These are phyloP conservation scores for Millerozyma miso DNA, from an alignment of 805 yeast genomes.

Conservation along the genomic window DNA sequence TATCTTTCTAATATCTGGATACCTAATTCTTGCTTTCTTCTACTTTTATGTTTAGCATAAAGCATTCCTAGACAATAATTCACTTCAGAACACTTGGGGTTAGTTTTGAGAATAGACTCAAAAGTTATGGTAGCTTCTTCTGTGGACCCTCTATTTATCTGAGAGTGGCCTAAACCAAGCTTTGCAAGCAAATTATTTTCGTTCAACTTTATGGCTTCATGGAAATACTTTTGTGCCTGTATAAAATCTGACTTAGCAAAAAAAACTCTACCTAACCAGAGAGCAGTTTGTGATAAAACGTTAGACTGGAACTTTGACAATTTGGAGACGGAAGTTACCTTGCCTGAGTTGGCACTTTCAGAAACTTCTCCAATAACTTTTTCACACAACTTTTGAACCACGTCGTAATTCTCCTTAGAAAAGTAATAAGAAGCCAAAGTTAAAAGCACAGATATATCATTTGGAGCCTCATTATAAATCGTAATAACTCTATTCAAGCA, in stretches of 20 bases:
- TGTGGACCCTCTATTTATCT: slow-evolving; percentile 63
- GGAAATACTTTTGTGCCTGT: slow-evolving; percentile 69
- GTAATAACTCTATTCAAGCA: slow-evolving; percentile 49
- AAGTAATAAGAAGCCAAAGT: slow-evolving; percentile 68
- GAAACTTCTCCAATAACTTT: slow-evolving; percentile 37
- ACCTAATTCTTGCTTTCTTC: slow-evolving; percentile 48
- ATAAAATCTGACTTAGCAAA: slow-evolving; percentile 57
- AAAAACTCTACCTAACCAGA: slow-evolving; percentile 83
- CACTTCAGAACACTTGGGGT: slow-evolving; percentile 70
- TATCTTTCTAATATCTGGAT: slow-evolving; percentile 66
- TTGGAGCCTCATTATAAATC: slow-evolving; percentile 37
- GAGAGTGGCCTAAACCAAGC: slow-evolving; percentile 83
- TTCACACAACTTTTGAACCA: slow-evolving; percentile 54
- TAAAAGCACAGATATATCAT: slow-evolving; percentile 60
- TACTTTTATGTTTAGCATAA: slow-evolving; percentile 47
- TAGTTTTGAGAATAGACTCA: slow-evolving; percentile 63
- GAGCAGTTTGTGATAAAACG: slow-evolving; percentile 37
- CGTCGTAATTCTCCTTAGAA: slow-evolving; percentile 57
- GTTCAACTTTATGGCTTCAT: slow-evolving; percentile 63
- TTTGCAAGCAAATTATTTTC: slow-evolving; percentile 65
- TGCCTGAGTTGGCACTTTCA: slow-evolving; percentile 12
- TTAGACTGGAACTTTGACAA: slow-evolving; percentile 26
- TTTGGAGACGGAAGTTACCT: slow-evolving; percentile 13
- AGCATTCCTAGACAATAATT: slow-evolving; percentile 72
- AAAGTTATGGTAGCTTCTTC: slow-evolving; percentile 86